Evolutionary conservation across 176 grass and related monocot species (phyloP).

Genomic region (Rhipidocladum racemiflorum): DNA sequence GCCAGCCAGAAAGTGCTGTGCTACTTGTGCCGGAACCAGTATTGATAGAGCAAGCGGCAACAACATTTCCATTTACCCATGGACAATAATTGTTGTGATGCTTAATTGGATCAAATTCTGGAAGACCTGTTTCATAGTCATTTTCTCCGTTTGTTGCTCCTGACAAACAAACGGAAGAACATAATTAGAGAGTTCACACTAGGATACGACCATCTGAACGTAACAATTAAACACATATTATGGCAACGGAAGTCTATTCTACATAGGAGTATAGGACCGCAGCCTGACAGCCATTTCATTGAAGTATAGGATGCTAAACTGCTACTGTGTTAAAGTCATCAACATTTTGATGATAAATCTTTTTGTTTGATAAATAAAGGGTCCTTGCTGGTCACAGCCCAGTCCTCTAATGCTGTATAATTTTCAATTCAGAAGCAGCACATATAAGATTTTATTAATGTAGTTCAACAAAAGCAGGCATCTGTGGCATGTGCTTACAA

Average conservation of each 20-base stretch:
- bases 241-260: not conserved
- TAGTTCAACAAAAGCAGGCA: conserved; percentile 9
- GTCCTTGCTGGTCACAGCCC: not conserved
- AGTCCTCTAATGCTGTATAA: not conserved
- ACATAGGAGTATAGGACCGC: not conserved
- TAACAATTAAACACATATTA: not conserved
- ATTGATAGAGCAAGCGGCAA: conserved; percentile 58
- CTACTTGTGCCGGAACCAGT: conserved; percentile 42
- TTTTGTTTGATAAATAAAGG: conserved; percentile 7
- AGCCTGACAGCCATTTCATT: not conserved
- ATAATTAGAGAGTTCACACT: not conserved
- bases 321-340: not conserved
- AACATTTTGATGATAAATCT: not conserved
- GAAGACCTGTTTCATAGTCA: conserved; percentile 58
- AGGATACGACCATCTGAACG: not conserved
- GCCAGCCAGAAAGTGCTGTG: conserved; percentile 68
- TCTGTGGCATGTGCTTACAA: conserved; percentile 11
- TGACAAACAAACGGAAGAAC: conserved; percentile 26
- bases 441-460: conserved; percentile 7
- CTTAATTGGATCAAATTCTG: conserved; percentile 90
- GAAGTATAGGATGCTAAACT: conserved; percentile 17
- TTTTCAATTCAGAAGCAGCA: conserved; percentile 1
- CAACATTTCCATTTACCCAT: conserved; percentile 94
- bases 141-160: conserved; percentile 75
- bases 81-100: conserved; percentile 94